phyloP scores from a whole-genome alignment of 1,284 basidiomycete species.

The Malassezia caprae region DNA sequence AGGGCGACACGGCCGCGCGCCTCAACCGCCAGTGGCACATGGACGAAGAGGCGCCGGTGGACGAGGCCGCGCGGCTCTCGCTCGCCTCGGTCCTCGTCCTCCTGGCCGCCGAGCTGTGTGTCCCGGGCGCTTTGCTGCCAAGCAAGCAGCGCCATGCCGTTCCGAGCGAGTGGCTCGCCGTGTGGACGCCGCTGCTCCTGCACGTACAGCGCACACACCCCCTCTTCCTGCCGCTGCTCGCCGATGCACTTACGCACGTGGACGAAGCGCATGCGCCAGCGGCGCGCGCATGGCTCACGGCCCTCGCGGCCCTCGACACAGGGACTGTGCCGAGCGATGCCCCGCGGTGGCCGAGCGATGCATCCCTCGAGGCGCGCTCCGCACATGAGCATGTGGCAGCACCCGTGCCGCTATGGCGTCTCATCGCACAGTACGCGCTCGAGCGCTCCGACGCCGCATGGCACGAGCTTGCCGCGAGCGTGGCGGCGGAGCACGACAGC shows the following conservation, averaged over 20 bases:
- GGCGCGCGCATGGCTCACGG: constrained; percentile 6
- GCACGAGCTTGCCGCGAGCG: not conserved
- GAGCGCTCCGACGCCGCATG: not conserved
- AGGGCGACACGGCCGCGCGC: not conserved
- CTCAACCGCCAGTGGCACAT: not conserved
- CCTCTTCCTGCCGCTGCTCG: not conserved
- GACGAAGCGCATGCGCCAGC: not conserved
- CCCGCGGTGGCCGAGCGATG: constrained; percentile 9
- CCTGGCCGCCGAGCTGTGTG: constrained; percentile 7
- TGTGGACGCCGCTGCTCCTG: constrained; percentile 9
- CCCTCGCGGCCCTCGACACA: not conserved
- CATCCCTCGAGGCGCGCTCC: not conserved
- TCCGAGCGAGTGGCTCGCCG: not conserved
- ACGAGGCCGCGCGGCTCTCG: not conserved
- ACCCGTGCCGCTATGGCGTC: not conserved
- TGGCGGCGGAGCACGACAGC: not conserved
- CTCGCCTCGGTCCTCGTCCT: constrained; percentile 3
- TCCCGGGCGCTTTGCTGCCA: constrained; percentile 15
- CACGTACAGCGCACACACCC: not conserved
- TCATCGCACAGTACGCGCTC: constrained; percentile 1
- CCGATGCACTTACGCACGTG: constrained; percentile 4
- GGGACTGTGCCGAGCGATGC: not conserved
- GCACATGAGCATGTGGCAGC: not conserved
- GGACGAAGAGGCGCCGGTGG: not conserved
- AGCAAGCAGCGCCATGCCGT: not conserved